Percentiles rank a stretch among this genome's conserved stretches.
These are phyloP conservation scores for Cladobotryum mycophilum DNA, from an alignment of 2,329 filamentous ascomycete genomes.

Conservation along the genomic window DNA sequence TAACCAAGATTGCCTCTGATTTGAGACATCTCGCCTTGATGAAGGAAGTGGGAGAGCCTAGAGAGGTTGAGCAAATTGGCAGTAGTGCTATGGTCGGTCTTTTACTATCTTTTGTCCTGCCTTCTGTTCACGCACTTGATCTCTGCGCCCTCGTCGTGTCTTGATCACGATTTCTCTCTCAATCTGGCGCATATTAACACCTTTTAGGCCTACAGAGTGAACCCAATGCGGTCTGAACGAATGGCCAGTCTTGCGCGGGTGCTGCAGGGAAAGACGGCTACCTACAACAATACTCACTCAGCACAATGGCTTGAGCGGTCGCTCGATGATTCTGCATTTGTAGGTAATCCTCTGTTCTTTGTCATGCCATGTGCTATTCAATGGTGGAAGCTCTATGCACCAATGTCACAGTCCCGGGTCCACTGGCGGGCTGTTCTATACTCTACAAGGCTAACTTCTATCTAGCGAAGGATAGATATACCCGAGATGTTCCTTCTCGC, in stretches of 20 bases:
- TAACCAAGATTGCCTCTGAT: constrained; percentile 62
- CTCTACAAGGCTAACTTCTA: too few relatives aligned
- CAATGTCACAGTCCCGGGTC: too few relatives aligned
- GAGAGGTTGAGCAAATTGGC: constrained; percentile 1
- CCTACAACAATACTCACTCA: constrained; percentile 25
- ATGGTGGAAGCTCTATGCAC: constrained; percentile 25
- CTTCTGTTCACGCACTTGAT: constrained; percentile 14
- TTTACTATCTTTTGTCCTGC: constrained; percentile 25
- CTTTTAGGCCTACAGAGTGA: constrained; percentile 27
- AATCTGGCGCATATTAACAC: constrained; percentile 29
- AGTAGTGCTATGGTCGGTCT: constrained; percentile 36
- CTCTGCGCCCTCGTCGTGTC: constrained; percentile 31
- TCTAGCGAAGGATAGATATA: constrained; percentile 47
- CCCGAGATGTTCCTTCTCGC: constrained; percentile 62
- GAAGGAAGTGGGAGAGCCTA: constrained; percentile 72
- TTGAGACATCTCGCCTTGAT: constrained; percentile 67
- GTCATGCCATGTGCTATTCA: background rate
- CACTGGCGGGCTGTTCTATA: too few relatives aligned
- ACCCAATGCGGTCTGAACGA: constrained; percentile 11
- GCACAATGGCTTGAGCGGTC: constrained; percentile 56
- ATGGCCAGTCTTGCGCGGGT: background rate
- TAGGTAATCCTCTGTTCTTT: background rate
- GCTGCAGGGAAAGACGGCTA: constrained; percentile 28
- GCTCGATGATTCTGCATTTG: constrained; percentile 63
- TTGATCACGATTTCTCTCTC: background rate